phyloP scores from a whole-genome alignment of 768 basidiomycete genomes.

The Trametes punicea region DNA sequence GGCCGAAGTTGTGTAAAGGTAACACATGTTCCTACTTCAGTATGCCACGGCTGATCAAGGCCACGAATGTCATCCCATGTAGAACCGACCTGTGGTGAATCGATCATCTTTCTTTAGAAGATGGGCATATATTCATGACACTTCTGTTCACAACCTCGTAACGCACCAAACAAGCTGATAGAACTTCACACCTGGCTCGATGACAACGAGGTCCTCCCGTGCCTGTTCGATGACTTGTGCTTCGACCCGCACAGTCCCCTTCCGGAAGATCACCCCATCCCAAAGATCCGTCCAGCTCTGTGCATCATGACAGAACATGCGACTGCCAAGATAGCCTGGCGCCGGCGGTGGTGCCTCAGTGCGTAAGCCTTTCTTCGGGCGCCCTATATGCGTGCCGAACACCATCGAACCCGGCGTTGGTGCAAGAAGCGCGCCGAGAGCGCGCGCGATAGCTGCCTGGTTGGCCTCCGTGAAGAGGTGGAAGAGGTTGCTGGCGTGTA shows the following conservation, averaged over 20 bases:
- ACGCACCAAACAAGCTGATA: not conserved
- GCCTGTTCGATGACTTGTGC: conserved; percentile 3
- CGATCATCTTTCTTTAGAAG: not conserved
- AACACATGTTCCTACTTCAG: not conserved
- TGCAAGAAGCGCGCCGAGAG: conserved; percentile 41
- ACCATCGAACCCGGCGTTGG: conserved; percentile 43
- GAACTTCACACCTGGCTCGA: not conserved
- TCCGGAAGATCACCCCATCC: conserved; percentile 34
- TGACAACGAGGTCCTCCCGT: not conserved
- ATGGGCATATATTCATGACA: not conserved
- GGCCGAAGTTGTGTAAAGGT: not conserved
- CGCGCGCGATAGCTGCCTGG: conserved; percentile 41
- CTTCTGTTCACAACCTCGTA: not conserved
- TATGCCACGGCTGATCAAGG: not conserved
- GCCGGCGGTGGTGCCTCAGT: not conserved
- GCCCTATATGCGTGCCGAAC: conserved; percentile 40
- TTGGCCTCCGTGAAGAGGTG: conserved; percentile 41
- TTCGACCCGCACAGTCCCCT: conserved; percentile 33
- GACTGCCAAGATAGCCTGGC: not conserved
- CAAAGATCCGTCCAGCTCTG: conserved; percentile 38
- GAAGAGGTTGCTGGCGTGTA: conserved; percentile 51
- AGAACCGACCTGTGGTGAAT: not conserved
- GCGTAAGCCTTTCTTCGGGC: conserved; percentile 31
- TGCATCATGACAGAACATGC: conserved; percentile 36
- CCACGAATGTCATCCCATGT: not conserved